A percentile compares a stretch with the other conserved stretches of the same genome.
Conservation (phyloP, 768 basidiomycete species). For the Ramaria rubella region DNA sequence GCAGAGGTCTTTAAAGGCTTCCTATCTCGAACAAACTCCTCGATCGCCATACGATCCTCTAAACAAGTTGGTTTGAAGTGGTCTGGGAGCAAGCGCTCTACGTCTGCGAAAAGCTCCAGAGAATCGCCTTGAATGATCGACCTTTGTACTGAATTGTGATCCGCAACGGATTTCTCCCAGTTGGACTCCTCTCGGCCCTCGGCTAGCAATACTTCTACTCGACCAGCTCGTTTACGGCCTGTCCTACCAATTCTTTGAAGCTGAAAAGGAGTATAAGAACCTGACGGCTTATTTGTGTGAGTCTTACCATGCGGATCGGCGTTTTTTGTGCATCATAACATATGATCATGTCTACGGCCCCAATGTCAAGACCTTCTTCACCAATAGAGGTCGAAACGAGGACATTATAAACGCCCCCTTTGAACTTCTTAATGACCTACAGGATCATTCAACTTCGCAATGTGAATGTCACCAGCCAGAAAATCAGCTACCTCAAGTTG, state of each 20-base stretch:
- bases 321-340: conserved; percentile 97
- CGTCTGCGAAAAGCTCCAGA: conserved; percentile 90
- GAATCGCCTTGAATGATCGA: conserved; percentile 79
- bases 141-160: conserved; percentile 84
- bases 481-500: conserved; percentile 66
- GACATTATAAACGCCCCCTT: conserved; percentile 80
- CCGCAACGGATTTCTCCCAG: conserved; percentile 79
- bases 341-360: conserved; percentile 91
- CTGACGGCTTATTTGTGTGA: not conserved
- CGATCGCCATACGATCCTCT: conserved; percentile 79
- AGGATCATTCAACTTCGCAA: not conserved
- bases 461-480: not conserved
- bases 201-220: conserved; percentile 86
- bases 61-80: conserved; percentile 69
- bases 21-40: conserved; percentile 52
- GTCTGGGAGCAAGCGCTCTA: conserved; percentile 76
- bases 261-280: conserved; percentile 35
- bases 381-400: conserved; percentile 95
- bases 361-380: conserved; percentile 97
- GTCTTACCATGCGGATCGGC: conserved; percentile 86
- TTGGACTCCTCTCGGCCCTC: conserved; percentile 88
- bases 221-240: conserved; percentile 84
- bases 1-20: conserved; percentile 27
- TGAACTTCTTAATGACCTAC: conserved; percentile 84
- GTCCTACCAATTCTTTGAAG: conserved; percentile 95